Evolutionary conservation across 1,139 yeast species (phyloP), one percentile per base, ranked within the genome.

Genomic region (Wickerhamiella infanticola): DNA sequence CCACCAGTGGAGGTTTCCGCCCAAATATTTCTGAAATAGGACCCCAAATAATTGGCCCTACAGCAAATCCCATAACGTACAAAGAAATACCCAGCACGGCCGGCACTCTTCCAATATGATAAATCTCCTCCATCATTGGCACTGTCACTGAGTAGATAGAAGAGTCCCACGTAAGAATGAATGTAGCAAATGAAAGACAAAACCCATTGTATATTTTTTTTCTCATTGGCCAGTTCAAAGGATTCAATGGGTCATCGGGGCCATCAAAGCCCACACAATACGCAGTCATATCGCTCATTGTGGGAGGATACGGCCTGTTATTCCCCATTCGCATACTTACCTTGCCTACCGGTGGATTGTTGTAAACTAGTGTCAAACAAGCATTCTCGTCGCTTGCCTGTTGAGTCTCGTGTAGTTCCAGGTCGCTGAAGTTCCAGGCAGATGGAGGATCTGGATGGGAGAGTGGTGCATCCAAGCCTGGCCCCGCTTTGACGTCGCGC

Each of bases 31-130:
- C 94, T 6, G 88, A 79, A 40, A 82, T 59, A 4, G 94, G 94
- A 24, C 90, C 94, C 77, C 83, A 83, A 37, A 81, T 54, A 37
- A 81, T 66, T 5, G 94, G 94, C 18, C 94, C 94, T 0, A 81
- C 71, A 0, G 93, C 94, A 61, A 82, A 82, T 24, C 94, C 94
- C 40, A 80, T 58, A 24, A 84, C 94, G 55, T 74, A 84, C 31
- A 83, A 66, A 0, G 93, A 76, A 9, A 82, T 70, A 45, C 83
- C 81, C 40, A 83, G 67, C 6, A 79, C 69, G 6, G 78, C 75
- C 4, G 74, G 81, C 18, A 72, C 76, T 7, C 57, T 52, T 24
- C 78, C 75, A 37, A 81, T 73, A 46, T 70, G 72, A 57, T 61
- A 81, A 41, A 64, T 58, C 36, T 50, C 64, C 52, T 68, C 55